Percentiles rank a stretch among this genome's conserved stretches.
These are phyloP conservation scores for Lathyrus sativus DNA, from an alignment of 306 rosid species.

Conservation along the genomic window DNA sequence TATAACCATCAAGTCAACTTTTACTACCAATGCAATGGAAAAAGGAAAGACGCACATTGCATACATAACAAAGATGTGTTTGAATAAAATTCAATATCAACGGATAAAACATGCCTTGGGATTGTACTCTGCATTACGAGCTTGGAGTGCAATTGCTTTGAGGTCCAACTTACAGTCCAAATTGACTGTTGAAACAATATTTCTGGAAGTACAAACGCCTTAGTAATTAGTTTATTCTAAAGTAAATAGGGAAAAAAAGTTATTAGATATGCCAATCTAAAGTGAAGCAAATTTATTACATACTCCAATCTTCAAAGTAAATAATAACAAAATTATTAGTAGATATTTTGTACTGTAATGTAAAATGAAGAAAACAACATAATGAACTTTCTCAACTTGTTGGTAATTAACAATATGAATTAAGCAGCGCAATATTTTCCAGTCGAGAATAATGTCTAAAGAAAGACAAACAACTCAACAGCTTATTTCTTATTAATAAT, in stretches of 20 bases:
- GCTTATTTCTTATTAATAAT: neutral
- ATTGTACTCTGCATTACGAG: conserved; percentile 97
- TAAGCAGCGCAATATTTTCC: neutral
- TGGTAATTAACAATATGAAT: neutral
- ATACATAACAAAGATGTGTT: neutral
- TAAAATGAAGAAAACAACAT: neutral
- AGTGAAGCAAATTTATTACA: neutral
- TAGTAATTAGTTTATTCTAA: conserved; percentile 7
- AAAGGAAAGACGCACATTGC: neutral
- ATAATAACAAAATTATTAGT: neutral
- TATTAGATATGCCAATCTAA: neutral
- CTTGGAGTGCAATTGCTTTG: conserved; percentile 84
- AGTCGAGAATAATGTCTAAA: neutral
- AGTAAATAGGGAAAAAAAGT: conserved; percentile 11
- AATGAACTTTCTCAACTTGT: neutral
- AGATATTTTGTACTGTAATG: neutral
- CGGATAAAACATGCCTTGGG: conserved; percentile 68
- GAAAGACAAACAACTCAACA: conserved; percentile 1
- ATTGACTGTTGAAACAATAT: conserved; percentile 92
- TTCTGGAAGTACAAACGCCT: conserved; percentile 50
- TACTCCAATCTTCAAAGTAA: neutral
- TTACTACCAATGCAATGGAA: neutral
- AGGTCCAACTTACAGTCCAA: conserved; percentile 95
- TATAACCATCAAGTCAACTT: neutral
- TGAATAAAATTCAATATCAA: conserved; percentile 5